These are phyloP conservation scores for Selenicereus undatus DNA, from an alignment of 148 eudicot genomes.

Conservation along the genomic window DNA sequence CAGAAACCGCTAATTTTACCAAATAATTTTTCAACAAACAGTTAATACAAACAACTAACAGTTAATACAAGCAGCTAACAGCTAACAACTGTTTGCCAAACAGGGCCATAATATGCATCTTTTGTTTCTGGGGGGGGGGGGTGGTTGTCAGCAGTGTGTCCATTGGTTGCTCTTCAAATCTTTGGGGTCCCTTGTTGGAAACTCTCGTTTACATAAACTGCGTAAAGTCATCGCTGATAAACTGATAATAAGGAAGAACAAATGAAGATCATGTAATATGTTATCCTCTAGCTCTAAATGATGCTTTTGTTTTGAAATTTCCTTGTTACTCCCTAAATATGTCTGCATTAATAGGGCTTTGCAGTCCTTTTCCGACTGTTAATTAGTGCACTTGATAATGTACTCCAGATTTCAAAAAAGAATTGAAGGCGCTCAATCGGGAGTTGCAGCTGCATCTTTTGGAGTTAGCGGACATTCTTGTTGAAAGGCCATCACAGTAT, in stretches of 20 bases:
- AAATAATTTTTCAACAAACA: too few relatives aligned
- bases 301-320: neutral
- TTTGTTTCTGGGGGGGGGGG: neutral
- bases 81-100: too few relatives aligned
- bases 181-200: neutral
- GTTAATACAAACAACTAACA: too few relatives aligned
- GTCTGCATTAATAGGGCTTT: neutral
- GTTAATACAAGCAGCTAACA: too few relatives aligned
- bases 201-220: neutral
- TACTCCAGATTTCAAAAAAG: constrained; percentile 73
- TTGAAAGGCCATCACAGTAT: constrained; percentile 91
- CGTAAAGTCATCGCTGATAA: neutral
- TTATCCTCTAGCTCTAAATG: neutral
- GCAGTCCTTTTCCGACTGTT: neutral
- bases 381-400: neutral
- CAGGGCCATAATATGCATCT: neutral
- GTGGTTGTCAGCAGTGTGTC: neutral
- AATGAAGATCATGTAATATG: neutral
- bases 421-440: constrained; percentile 77
- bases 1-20: too few relatives aligned
- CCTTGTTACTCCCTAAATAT: neutral
- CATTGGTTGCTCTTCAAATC: neutral
- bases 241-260: neutral
- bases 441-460: constrained; percentile 82
- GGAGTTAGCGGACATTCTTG: constrained; percentile 93